phyloP scores from a whole-genome alignment of 371 early-diverging fungal genomes.

The Mortierella sp. region DNA sequence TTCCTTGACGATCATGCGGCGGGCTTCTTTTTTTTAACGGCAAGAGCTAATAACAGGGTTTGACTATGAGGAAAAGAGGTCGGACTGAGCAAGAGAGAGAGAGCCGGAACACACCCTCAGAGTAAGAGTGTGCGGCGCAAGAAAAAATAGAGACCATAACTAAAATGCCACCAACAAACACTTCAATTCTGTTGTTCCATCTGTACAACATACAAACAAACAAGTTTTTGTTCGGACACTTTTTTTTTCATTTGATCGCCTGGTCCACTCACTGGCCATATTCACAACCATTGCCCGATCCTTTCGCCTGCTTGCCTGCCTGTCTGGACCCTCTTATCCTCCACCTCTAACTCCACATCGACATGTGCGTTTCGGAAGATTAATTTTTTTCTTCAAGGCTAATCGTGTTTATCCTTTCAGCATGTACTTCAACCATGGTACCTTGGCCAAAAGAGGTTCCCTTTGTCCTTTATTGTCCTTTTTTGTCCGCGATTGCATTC shows the following conservation, averaged over 20 bases:
- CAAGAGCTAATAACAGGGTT: not conserved
- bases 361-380: slow-evolving; percentile 6
- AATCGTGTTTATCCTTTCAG: not conserved
- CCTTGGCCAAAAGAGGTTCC: not conserved
- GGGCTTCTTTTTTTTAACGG: not conserved
- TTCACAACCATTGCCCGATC: not conserved
- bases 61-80: not conserved
- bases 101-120: not conserved
- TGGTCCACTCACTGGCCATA: not conserved
- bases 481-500: no score
- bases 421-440: not conserved
- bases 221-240: not conserved
- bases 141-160: no score
- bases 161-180: not conserved
- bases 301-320: no score
- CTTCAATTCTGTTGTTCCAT: not conserved
- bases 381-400: not conserved
- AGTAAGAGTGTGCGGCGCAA: no score
- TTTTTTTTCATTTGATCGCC: not conserved
- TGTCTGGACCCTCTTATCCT: not conserved
- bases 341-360: not conserved
- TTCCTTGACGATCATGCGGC: not conserved
- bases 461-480: not conserved
- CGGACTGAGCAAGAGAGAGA: no score
- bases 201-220: not conserved